phyloP scores from a whole-genome alignment of 768 basidiomycete species.

The Gymnopilus dilepis region DNA sequence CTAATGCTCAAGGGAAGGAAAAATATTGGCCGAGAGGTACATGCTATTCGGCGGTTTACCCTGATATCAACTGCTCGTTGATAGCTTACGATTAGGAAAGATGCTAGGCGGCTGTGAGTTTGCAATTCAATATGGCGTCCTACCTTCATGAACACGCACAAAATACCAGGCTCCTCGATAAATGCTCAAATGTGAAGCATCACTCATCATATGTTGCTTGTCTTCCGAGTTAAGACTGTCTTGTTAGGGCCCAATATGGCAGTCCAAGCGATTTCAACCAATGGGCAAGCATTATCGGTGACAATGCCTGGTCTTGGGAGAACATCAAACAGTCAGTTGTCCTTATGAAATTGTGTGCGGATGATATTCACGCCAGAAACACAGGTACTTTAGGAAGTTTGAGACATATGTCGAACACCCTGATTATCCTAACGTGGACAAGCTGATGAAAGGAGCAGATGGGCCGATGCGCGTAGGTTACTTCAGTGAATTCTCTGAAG shows the following conservation, averaged over 20 bases:
- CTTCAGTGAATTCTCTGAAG: constrained; percentile 43
- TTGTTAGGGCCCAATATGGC: constrained; percentile 61
- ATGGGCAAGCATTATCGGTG: constrained; percentile 59
- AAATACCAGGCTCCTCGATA: constrained; percentile 56
- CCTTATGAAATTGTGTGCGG: too few species aligned
- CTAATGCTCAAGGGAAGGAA: constrained; percentile 48
- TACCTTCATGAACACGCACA: too few species aligned
- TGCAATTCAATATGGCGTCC: background rate
- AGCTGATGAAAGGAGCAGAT: constrained; percentile 45
- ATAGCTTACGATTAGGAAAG: constrained; percentile 46
- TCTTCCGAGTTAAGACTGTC: background rate
- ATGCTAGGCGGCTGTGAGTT: constrained; percentile 75
- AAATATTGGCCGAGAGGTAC: constrained; percentile 73
- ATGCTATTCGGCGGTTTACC: constrained; percentile 5
- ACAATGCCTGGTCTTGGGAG: constrained; percentile 64
- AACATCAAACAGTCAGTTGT: constrained; percentile 52
- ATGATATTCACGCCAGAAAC: background rate
- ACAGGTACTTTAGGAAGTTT: constrained; percentile 69
- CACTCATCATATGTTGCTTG: background rate
- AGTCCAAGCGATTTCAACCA: constrained; percentile 74
- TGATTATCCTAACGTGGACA: constrained; percentile 52
- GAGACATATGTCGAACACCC: constrained; percentile 58
- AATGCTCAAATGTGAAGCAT: constrained; percentile 57
- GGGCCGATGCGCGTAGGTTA: constrained; percentile 65
- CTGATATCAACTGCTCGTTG: background rate